phyloP scores from a whole-genome alignment of 1,139 yeast genomes.

The Meyerozyma elateridarum region DNA sequence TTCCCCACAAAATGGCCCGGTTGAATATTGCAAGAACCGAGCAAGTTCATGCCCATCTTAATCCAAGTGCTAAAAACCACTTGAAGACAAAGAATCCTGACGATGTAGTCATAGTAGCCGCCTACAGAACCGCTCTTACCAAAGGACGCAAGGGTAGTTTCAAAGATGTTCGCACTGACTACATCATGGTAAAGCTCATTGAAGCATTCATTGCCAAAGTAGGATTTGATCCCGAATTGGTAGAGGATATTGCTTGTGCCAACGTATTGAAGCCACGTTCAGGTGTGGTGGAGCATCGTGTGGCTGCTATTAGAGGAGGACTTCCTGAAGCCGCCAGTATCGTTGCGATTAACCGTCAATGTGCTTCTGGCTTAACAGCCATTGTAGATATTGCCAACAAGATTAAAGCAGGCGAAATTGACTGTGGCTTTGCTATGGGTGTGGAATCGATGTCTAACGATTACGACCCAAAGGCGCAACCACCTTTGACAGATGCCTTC shows the following conservation, averaged over 20 bases:
- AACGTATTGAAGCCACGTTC: slow-evolving; percentile 88
- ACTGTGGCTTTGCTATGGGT: slow-evolving; percentile 87
- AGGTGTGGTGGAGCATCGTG: slow-evolving; percentile 89
- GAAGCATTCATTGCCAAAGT: slow-evolving; percentile 56
- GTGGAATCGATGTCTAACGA: slow-evolving; percentile 87
- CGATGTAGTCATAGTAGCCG: slow-evolving; percentile 82
- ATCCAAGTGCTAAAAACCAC: slow-evolving; percentile 13
- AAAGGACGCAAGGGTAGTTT: slow-evolving; percentile 82
- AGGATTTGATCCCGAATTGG: slow-evolving; percentile 57
- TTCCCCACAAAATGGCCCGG: neutral
- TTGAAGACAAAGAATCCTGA: slow-evolving; percentile 54
- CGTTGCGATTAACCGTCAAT: slow-evolving; percentile 84
- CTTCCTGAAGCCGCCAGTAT: slow-evolving; percentile 62
- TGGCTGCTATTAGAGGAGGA: slow-evolving; percentile 54
- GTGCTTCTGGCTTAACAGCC: slow-evolving; percentile 92
- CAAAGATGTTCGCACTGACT: slow-evolving; percentile 74
- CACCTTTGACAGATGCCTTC: slow-evolving; percentile 20
- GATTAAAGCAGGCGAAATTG: slow-evolving; percentile 82
- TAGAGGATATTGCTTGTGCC: slow-evolving; percentile 84
- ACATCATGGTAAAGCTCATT: slow-evolving; percentile 60
- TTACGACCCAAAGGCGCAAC: slow-evolving; percentile 58
- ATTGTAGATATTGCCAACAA: slow-evolving; percentile 85
- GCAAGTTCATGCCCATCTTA: slow-evolving; percentile 2
- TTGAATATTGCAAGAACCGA: neutral
- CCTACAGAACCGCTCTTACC: slow-evolving; percentile 85